Percentiles rank a stretch among this genome's conserved stretches.
phyloP scores from a whole-genome alignment of 345 rosid species.

The Dovyalis caffra region DNA sequence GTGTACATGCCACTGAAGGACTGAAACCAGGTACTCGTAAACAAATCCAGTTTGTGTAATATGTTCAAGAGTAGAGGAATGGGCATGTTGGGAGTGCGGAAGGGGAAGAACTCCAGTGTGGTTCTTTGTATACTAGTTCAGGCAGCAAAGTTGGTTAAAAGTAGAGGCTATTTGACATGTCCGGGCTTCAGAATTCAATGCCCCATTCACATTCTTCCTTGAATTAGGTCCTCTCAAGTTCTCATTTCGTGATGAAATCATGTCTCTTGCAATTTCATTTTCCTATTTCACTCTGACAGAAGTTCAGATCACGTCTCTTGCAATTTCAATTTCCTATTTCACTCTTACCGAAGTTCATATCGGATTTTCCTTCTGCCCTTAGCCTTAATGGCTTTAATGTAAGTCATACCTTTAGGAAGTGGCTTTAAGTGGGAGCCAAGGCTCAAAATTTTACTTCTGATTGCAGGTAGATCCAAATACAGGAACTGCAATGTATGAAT shows the following conservation, averaged over 20 bases:
- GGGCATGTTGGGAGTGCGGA: too few species aligned
- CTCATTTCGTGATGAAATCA: background rate
- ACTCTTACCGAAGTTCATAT: background rate
- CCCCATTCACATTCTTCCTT: background rate
- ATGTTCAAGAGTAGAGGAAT: too few species aligned
- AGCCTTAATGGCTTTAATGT: background rate
- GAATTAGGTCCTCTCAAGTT: background rate
- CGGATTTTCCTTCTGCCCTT: background rate
- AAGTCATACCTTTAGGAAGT: constrained; percentile 1
- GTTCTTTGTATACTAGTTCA: background rate
- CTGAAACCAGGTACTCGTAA: too few species aligned
- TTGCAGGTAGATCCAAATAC: constrained; percentile 90
- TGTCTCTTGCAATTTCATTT: background rate
- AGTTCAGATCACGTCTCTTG: background rate
- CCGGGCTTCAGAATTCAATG: background rate
- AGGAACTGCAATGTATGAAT: constrained; percentile 89
- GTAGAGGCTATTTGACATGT: background rate
- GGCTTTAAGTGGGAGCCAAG: constrained; percentile 4
- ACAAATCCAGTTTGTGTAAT: too few species aligned
- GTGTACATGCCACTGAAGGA: too few species aligned
- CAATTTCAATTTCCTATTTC: background rate
- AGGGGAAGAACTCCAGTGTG: too few species aligned
- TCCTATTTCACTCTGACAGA: background rate
- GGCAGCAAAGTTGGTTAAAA: background rate
- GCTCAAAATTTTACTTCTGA: constrained; percentile 15